These are phyloP conservation scores for Diplocarpon mali DNA, from an alignment of 2,329 filamentous ascomycete species.

Conservation along the genomic window DNA sequence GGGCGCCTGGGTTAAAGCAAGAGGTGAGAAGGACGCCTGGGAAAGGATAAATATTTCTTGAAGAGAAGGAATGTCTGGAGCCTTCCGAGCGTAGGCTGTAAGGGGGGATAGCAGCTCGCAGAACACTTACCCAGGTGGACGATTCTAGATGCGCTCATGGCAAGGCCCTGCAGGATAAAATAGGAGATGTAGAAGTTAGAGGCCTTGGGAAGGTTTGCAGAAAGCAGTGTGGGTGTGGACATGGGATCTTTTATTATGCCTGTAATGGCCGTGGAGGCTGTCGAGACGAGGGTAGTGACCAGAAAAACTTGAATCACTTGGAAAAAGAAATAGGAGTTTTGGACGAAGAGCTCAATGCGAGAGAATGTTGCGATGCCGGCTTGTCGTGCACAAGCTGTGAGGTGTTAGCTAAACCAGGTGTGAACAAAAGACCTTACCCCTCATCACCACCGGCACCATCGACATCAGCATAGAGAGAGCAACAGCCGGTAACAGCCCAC, in stretches of 20 bases:
- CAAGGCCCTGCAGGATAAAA: constrained; percentile 55
- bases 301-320: constrained; percentile 58
- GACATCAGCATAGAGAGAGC: constrained; percentile 50
- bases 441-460: constrained; percentile 47
- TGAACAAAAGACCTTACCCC: constrained; percentile 32
- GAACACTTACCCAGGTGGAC: constrained; percentile 31
- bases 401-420: background rate
- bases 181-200: constrained; percentile 61
- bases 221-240: constrained; percentile 38
- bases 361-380: constrained; percentile 48
- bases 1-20: too few relatives aligned
- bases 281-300: constrained; percentile 46
- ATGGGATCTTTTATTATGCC: constrained; percentile 40
- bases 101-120: too few relatives aligned
- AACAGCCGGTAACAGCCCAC: constrained; percentile 49
- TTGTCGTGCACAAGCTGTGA: constrained; percentile 43
- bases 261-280: constrained; percentile 39
- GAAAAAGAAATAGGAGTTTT: constrained; percentile 54
- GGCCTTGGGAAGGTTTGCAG: constrained; percentile 46
- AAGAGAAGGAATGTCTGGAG: too few relatives aligned
- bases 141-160: constrained; percentile 46
- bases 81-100: too few relatives aligned
- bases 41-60: too few relatives aligned
- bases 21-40: too few relatives aligned
- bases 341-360: constrained; percentile 48